Percentiles rank a stretch among this genome's conserved stretches.
Evolutionary conservation across 768 basidiomycete species (phyloP).

Genomic region (Roridomyces roridus): DNA sequence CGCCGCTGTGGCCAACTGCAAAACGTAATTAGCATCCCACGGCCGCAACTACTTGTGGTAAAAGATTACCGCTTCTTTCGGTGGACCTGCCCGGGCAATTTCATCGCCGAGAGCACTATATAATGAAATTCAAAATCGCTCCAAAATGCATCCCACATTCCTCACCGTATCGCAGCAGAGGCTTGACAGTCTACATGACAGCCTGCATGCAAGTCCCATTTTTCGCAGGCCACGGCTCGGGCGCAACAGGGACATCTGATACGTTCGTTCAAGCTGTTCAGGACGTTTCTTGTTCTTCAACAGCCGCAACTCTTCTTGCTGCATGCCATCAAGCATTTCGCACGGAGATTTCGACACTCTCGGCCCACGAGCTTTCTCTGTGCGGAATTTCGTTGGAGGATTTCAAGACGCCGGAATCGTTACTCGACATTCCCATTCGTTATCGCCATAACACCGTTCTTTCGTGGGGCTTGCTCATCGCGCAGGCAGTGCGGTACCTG

Average conservation of each 20-base stretch:
- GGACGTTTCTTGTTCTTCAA: conserved; percentile 45
- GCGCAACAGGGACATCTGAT: conserved; percentile 33
- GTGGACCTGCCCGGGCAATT: too few relatives aligned
- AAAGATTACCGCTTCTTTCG: too few relatives aligned
- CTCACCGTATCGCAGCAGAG: too few relatives aligned
- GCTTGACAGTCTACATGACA: too few relatives aligned
- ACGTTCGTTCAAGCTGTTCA: conserved; percentile 42
- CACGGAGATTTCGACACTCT: conserved; percentile 53
- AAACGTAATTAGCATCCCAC: too few relatives aligned
- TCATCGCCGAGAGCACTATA: too few relatives aligned
- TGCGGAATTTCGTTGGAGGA: conserved; percentile 49
- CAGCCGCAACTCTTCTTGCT: conserved; percentile 51
- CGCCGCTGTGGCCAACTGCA: too few relatives aligned
- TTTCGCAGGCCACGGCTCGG: conserved; percentile 65
- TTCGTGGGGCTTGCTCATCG: conserved; percentile 54
- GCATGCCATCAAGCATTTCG: conserved; percentile 59
- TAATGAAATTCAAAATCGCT: too few relatives aligned
- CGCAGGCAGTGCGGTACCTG: conserved; percentile 61
- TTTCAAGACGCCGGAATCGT: conserved; percentile 44
- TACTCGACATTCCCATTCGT: conserved; percentile 44
- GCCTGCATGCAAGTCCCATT: conserved; percentile 46
- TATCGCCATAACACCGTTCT: conserved; percentile 55
- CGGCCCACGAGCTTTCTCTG: conserved; percentile 39
- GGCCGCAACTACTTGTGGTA: too few relatives aligned
- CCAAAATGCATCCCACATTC: too few relatives aligned